Conservation (phyloP, 208 protist genomes). For the Acanthamoeba triangularis region DNA sequence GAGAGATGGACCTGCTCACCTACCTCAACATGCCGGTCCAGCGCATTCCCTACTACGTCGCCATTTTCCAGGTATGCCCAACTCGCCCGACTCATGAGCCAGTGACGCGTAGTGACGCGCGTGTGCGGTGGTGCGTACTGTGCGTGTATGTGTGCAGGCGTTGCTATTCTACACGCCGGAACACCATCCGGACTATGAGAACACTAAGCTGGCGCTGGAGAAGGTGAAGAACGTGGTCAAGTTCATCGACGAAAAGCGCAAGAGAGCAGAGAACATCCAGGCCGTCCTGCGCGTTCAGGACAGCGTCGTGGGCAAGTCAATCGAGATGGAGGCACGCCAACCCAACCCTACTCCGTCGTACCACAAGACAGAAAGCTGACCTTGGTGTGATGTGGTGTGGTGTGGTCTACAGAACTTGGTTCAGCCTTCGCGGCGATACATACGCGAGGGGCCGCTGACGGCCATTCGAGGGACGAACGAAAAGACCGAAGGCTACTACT, state of each 20-base stretch:
- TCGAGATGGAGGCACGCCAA: constrained; percentile 37
- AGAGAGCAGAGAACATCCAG: constrained; percentile 87
- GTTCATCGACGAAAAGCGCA: constrained; percentile 87
- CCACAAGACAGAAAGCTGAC: background rate
- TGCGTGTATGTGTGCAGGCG: constrained; percentile 82
- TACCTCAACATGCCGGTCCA: constrained; percentile 88
- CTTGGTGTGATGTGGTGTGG: no score
- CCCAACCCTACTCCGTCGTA: no score
- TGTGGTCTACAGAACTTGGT: background rate
- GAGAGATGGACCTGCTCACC: constrained; percentile 76
- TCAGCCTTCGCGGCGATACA: background rate
- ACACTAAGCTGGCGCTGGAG: constrained; percentile 79
- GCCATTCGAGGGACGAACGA: constrained; percentile 56
- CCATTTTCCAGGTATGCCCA: background rate
- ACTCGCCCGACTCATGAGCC: no score
- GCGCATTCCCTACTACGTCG: constrained; percentile 85
- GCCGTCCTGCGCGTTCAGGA: constrained; percentile 84
- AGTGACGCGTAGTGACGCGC: no score
- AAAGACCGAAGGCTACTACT: constrained; percentile 27
- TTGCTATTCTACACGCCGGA: constrained; percentile 77
- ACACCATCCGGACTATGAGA: constrained; percentile 82
- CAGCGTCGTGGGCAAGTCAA: constrained; percentile 78
- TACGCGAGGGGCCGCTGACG: constrained; percentile 25
- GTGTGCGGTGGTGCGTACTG: no score
- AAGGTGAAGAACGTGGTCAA: constrained; percentile 85